These are phyloP conservation scores for Jackrogersella minutella DNA, from an alignment of 495 filamentous ascomycete species.

Conservation along the genomic window DNA sequence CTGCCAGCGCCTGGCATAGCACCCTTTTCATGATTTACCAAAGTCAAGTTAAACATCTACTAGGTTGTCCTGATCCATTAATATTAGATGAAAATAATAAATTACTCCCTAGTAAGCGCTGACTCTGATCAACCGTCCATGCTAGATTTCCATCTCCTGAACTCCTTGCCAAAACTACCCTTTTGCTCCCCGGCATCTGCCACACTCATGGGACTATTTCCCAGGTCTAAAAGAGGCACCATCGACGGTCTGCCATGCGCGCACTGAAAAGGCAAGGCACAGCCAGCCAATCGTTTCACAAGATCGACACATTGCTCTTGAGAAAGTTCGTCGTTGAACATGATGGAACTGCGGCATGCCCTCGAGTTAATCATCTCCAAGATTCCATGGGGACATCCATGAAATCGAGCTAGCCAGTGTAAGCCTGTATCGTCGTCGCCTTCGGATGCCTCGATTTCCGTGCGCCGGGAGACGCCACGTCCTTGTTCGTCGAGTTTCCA, in stretches of 20 bases:
- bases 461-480: not conserved
- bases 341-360: constrained; percentile 89
- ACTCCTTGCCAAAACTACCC: constrained; percentile 32
- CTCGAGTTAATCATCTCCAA: constrained; percentile 88
- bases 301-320: constrained; percentile 71
- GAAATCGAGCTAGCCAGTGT: constrained; percentile 66
- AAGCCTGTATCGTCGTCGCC: constrained; percentile 8
- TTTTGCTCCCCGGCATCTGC: constrained; percentile 7
- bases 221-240: constrained; percentile 73
- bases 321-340: constrained; percentile 89
- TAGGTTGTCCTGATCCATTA: no score
- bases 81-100: no score
- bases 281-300: constrained; percentile 67
- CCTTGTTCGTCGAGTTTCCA: constrained; percentile 62
- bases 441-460: not conserved
- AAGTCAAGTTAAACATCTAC: no score
- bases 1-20: no score
- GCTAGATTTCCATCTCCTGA: constrained; percentile 34
- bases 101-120: no score
- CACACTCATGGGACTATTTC: constrained; percentile 26
- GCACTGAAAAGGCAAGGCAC: constrained; percentile 91
- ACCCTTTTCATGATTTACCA: no score
- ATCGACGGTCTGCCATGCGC: constrained; percentile 85
- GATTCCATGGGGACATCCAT: constrained; percentile 77
- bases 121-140: not conserved